phyloP scores from a whole-genome alignment of 2,329 filamentous ascomycete genomes.

The Dactylonectria macrodidyma region DNA sequence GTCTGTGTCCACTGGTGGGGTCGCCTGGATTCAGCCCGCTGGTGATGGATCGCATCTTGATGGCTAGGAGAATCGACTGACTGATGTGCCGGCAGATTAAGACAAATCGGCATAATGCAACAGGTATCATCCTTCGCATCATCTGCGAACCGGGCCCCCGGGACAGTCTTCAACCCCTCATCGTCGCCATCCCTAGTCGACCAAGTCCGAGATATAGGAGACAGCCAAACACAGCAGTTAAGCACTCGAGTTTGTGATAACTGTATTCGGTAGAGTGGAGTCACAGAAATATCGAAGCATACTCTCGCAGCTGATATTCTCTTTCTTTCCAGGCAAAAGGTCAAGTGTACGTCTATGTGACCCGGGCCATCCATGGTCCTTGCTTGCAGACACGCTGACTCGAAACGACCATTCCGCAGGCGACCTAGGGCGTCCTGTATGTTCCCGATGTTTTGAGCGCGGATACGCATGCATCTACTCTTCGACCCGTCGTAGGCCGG shows the following conservation, averaged over 20 bases:
- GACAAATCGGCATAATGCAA: neutral
- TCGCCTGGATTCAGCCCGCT: neutral
- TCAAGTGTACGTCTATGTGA: neutral
- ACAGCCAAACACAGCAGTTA: neutral
- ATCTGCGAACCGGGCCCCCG: too few species aligned
- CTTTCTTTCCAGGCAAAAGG: neutral
- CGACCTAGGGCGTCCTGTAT: neutral
- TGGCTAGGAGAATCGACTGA: neutral
- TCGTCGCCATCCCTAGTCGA: neutral
- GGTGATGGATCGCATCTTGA: neutral
- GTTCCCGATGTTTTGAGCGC: constrained; percentile 1
- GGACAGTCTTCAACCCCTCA: too few species aligned
- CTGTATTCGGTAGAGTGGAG: neutral
- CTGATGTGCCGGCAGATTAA: neutral
- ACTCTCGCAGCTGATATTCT: neutral
- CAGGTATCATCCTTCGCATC: neutral
- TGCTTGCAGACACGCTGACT: neutral
- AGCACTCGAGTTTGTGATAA: constrained; percentile 1
- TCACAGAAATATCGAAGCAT: neutral
- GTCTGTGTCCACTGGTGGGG: neutral
- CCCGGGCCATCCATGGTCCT: neutral
- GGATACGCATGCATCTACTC: neutral
- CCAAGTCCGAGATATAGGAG: neutral
- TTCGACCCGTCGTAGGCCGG: neutral
- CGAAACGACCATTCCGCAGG: neutral